Conservation (phyloP, 768 basidiomycete species). For the Amanita muscaria region DNA sequence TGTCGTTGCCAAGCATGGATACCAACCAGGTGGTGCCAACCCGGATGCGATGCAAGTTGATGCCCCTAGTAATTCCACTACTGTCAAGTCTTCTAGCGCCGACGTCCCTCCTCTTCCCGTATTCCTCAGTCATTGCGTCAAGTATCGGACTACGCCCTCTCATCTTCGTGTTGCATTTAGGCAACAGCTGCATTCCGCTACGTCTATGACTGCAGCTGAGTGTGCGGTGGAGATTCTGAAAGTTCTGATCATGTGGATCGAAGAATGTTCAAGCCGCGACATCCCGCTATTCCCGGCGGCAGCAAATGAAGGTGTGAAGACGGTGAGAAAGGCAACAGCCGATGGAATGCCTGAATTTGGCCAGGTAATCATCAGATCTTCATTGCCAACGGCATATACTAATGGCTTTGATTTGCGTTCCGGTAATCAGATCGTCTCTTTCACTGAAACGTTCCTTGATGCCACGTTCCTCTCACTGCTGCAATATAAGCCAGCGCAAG, state of each 20-base stretch:
- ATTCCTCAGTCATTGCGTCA: slow-evolving; percentile 29
- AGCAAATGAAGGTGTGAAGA: slow-evolving; percentile 28
- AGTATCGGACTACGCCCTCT: slow-evolving; percentile 29
- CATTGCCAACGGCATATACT: neutral
- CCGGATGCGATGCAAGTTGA: slow-evolving; percentile 36
- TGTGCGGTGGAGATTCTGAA: neutral
- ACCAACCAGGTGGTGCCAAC: slow-evolving; percentile 14
- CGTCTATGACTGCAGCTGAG: neutral
- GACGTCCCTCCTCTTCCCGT: slow-evolving; percentile 22
- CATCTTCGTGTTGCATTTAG: slow-evolving; percentile 43
- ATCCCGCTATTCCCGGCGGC: slow-evolving; percentile 29
- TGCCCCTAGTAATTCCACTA: slow-evolving; percentile 10
- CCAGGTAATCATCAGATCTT: slow-evolving; percentile 24
- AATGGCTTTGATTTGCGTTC: too few species aligned
- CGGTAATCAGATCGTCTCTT: slow-evolving; percentile 38
- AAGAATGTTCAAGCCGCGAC: slow-evolving; percentile 26
- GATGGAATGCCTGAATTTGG: slow-evolving; percentile 31
- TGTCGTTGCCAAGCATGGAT: slow-evolving; percentile 19
- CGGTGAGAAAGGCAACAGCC: slow-evolving; percentile 29
- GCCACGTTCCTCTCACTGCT: slow-evolving; percentile 62
- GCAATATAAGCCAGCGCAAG: slow-evolving; percentile 52
- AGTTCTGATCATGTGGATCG: slow-evolving; percentile 30
- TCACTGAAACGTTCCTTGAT: slow-evolving; percentile 63
- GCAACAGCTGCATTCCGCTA: slow-evolving; percentile 7
- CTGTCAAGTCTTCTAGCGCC: neutral